Evolutionary conservation across 2,329 filamentous ascomycete species (phyloP), one percentile per base, ranked within the genome.

Genomic region (Aspergillus fumigatus): DNA sequence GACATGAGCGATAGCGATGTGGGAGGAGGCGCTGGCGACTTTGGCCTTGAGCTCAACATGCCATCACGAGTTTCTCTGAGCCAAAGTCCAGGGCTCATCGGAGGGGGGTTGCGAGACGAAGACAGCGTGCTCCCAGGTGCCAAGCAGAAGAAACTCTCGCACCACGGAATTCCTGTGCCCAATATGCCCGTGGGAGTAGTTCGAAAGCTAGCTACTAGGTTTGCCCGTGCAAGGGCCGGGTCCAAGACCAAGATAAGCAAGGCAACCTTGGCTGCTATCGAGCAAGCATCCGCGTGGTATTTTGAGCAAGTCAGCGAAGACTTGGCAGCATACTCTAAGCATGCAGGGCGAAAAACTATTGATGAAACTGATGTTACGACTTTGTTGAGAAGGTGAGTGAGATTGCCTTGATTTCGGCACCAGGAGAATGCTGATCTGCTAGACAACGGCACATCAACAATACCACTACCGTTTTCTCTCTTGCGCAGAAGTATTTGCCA

Each of bases 221-320:
- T 91, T 66, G 82, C 88, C 21, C 85, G 86, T 64, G 84, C 84
- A 3, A 84, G 86, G 48, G 85, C 86, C 21, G 78, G 82, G 9
- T 82, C 82, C 63, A 90, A 88, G 64, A 78, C 84, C 4, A 89
- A 87, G 62, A 83, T 96, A 49, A 85, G 82, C 56, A 85, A 88
- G 48, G 89, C 94, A 52, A 87, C 89, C 1, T 76, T 96, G 40
- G 82, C 83, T 29, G 87, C 88, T 4, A 84, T 96, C 53, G 86
- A 88, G 66, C 87, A 91, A 69, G 90, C 91, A 0, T 89, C 89
- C 2, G 90, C 95, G 59, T 94, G 90, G 88, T 96, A 92, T 73
- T 96, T 96, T 70, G 90, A 95, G 74, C 92, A 96, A 72, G 78
- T 89, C 2, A 86, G 89, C 50, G 88, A 92, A 58, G 91, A 96